phyloP scores from a whole-genome alignment of 176 grass and related monocot species.

The Dendrocalamus sinicus region DNA sequence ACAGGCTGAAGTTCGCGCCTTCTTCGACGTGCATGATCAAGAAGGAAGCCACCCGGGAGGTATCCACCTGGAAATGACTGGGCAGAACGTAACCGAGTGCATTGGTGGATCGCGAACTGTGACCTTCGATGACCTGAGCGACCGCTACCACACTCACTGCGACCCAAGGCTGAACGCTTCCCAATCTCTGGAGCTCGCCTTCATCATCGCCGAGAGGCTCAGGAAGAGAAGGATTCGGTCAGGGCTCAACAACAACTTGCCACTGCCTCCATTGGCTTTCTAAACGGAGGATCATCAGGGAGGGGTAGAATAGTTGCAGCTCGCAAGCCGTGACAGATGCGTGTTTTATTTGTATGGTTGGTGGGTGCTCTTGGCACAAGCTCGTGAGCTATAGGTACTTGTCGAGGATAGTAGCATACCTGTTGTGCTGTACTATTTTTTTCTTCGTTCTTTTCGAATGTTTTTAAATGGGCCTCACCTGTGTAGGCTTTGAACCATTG shows the following conservation, averaged over 20 bases:
- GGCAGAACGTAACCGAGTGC: conserved; percentile 92
- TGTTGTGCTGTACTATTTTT: conserved; percentile 45
- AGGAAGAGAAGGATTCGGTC: conserved; percentile 82
- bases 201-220: conserved; percentile 92
- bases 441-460: conserved; percentile 34
- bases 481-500: conserved; percentile 43
- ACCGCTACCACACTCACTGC: conserved; percentile 94
- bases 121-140: conserved; percentile 82
- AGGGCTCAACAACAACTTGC: conserved; percentile 43
- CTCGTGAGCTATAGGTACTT: conserved; percentile 38
- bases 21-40: conserved; percentile 95
- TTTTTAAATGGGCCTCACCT: conserved; percentile 31
- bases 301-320: conserved; percentile 50
- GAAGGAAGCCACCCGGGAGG: conserved; percentile 92
- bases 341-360: conserved; percentile 54
- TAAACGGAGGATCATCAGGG: conserved; percentile 31
- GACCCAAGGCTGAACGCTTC: conserved; percentile 92
- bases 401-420: conserved; percentile 38
- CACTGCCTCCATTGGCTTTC: conserved; percentile 77
- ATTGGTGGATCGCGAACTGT: conserved; percentile 90
- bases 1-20: conserved; percentile 87
- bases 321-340: conserved; percentile 25
- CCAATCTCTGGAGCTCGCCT: conserved; percentile 84
- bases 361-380: conserved; percentile 49
- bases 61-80: conserved; percentile 95